These are phyloP conservation scores for Trichoderma sp. DNA, from an alignment of 2,329 filamentous ascomycete species.

Conservation along the genomic window DNA sequence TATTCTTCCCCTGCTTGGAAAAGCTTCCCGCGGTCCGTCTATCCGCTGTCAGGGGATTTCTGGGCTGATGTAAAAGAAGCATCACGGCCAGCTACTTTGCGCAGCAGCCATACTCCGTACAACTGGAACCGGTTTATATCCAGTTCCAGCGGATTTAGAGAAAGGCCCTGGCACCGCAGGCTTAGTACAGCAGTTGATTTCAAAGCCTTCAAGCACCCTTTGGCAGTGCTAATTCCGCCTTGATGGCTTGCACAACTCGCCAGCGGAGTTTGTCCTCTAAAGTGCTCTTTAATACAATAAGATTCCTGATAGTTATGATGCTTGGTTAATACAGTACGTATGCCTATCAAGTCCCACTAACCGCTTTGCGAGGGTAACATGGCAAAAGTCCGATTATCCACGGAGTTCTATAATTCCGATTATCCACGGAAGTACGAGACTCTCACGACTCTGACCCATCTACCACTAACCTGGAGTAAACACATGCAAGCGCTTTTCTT, in stretches of 20 bases:
- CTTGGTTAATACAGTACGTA: not conserved
- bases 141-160: not conserved
- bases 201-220: not conserved
- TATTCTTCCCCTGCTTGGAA: not conserved
- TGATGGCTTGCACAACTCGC: not conserved
- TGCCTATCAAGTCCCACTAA: not conserved
- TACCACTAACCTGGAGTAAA: not conserved
- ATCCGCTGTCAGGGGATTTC: constrained; percentile 7
- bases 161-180: not conserved
- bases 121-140: not conserved
- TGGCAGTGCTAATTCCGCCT: not conserved
- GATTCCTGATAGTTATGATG: not conserved
- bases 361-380: not conserved
- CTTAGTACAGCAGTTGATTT: not conserved
- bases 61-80: not conserved
- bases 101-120: not conserved
- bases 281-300: not conserved
- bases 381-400: not conserved
- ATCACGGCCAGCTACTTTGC: not conserved
- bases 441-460: not conserved
- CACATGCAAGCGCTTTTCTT: not conserved
- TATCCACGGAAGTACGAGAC: not conserved
- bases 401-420: not conserved
- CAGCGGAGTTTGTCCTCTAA: not conserved
- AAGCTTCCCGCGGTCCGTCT: constrained; percentile 15